Base-by-base conservation (phyloP, 2,329 filamentous ascomycete species). In the Metarhizium anisopliae region DNA sequence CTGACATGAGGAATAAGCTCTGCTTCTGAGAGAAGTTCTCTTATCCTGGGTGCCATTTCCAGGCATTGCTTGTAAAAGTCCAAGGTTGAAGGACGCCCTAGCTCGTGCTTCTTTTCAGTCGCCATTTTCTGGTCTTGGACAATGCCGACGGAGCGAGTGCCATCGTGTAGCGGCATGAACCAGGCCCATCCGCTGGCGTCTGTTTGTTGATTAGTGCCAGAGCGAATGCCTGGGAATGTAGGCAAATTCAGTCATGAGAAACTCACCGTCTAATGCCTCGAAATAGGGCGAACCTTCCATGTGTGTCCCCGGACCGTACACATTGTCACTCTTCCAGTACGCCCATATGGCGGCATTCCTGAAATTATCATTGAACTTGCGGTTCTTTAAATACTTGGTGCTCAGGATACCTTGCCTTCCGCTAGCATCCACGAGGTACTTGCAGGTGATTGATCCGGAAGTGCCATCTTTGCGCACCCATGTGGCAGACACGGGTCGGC, bases 301-400 rank as follows among this genome's bases (percentile, higher is more conserved):
- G 6, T 58, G 47, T 0, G 71, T 74, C 3, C 72, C 74, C 2
- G 52, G 14, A 4, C 59, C 69, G 56, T 74, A 75, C 0, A 56
- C 8, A 3, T 60, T 64, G 6, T 62, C 66, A 7, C 65, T 67
- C 52, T 71, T 70, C 68, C 70, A 81, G 59, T 80, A 81, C 0
- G 64, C 72, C 77, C 77, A 80, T 52, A 59, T 73, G 6, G 78
- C 77, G 10, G 78, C 57, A 55, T 78, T 80, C 65, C 79, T 78
- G 20, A 80, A 65, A 0, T 68, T 72, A 43, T 74, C 58, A 60
- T 79, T 81, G 59, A 67, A 75, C 4, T 63, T 66, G 1, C 77
- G 71, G 59, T 77, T 77, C 64, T 77, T 78, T 29, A 75, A 55
- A 59, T 79, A 78, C 59, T 76, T 77, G 20, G 74, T 80, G 51